These are phyloP conservation scores for Yarrowia sp. DNA, from an alignment of 805 yeast species.

Conservation along the genomic window DNA sequence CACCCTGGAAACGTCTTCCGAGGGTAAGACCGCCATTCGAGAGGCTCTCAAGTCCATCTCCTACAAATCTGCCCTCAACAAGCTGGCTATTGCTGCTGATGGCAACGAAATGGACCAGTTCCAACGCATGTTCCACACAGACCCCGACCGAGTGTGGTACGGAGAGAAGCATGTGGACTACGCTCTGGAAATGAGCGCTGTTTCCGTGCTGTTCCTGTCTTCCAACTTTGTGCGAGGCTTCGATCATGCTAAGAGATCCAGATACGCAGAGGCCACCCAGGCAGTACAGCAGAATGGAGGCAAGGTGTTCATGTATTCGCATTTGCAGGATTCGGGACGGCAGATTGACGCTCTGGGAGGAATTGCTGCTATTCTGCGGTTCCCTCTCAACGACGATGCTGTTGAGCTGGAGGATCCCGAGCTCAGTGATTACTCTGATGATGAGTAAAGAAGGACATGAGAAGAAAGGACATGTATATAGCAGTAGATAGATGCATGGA, in stretches of 20 bases:
- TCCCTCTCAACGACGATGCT: slow-evolving; percentile 32
- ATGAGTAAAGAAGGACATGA: slow-evolving; percentile 4
- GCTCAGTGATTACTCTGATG: slow-evolving; percentile 32
- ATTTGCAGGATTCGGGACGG: slow-evolving; percentile 35
- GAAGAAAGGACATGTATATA: background rate
- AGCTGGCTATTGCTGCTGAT: slow-evolving; percentile 32
- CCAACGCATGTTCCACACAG: slow-evolving; percentile 38
- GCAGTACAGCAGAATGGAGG: slow-evolving; percentile 35
- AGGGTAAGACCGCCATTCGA: slow-evolving; percentile 37
- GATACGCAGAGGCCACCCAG: slow-evolving; percentile 35
- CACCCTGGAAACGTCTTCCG: slow-evolving; percentile 28
- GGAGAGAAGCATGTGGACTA: slow-evolving; percentile 36
- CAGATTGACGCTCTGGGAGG: slow-evolving; percentile 38
- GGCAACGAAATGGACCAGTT: slow-evolving; percentile 36
- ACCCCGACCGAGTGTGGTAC: slow-evolving; percentile 38
- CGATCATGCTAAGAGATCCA: slow-evolving; percentile 29
- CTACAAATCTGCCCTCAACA: slow-evolving; percentile 32
- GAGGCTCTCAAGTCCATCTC: slow-evolving; percentile 39
- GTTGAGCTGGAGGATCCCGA: slow-evolving; percentile 24
- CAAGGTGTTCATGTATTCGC: slow-evolving; percentile 37
- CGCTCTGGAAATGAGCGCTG: slow-evolving; percentile 35
- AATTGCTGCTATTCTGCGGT: slow-evolving; percentile 36
- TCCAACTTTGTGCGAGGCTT: slow-evolving; percentile 33
- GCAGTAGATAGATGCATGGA: background rate
- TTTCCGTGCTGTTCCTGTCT: slow-evolving; percentile 16